phyloP scores from a whole-genome alignment of 352 stramenopile species.

The Pythium scleroteichum region DNA sequence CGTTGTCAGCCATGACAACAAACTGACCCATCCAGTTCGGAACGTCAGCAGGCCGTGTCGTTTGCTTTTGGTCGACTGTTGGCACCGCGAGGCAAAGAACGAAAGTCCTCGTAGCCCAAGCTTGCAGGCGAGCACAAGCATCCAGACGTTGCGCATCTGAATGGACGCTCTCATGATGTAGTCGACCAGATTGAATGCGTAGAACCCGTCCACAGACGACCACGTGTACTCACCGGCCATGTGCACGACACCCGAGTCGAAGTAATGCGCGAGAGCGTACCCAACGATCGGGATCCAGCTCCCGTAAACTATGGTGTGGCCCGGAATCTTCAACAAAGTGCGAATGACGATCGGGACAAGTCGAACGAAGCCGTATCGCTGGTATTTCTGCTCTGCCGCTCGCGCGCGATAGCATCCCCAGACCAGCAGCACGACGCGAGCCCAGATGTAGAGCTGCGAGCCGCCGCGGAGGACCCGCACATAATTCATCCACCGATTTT shows the following conservation, averaged over 20 bases:
- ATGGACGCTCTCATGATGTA: conserved; percentile 28
- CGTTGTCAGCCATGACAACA: conserved; percentile 7
- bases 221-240: conserved; percentile 27
- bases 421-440: conserved; percentile 19
- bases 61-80: neutral
- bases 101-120: neutral
- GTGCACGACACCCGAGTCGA: conserved; percentile 31
- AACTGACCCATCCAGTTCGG: conserved; percentile 12
- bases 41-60: conserved; percentile 17
- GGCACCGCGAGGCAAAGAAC: neutral
- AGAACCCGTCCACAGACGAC: conserved; percentile 24
- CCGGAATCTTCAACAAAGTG: conserved; percentile 22
- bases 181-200: conserved; percentile 19
- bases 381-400: conserved; percentile 4
- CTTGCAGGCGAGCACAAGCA: conserved; percentile 26
- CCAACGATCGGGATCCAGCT: conserved; percentile 35
- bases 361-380: neutral
- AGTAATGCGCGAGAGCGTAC: conserved; percentile 33
- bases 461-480: conserved; percentile 2
- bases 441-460: conserved; percentile 23
- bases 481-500: neutral
- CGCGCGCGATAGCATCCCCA: conserved; percentile 13
- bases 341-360: neutral
- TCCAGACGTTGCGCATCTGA: conserved; percentile 45
- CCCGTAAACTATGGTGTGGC: conserved; percentile 27